These are phyloP conservation scores for Macadamia integrifolia DNA, from an alignment of 164 flowering plant genomes.

Conservation along the genomic window DNA sequence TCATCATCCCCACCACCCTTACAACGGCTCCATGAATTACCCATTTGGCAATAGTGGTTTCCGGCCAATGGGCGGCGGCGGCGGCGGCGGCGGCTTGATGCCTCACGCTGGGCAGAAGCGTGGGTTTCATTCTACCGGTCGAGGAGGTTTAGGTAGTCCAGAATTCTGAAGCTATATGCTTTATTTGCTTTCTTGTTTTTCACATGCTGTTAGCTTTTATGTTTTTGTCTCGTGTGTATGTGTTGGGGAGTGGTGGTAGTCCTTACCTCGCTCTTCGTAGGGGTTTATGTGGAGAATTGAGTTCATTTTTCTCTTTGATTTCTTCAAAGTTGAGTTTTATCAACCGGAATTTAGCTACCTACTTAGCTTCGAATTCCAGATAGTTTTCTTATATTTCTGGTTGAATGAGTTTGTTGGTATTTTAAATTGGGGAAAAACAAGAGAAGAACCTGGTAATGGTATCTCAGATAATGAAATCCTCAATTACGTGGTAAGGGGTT, in stretches of 20 bases:
- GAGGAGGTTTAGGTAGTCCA: slow-evolving; percentile 43
- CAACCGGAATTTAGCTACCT: background rate
- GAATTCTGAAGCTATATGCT: background rate
- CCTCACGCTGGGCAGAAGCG: slow-evolving; percentile 66
- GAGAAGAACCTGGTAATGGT: too few relatives aligned
- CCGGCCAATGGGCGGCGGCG: slow-evolving; percentile 17
- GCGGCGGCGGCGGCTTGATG: slow-evolving; percentile 14
- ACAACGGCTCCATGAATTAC: slow-evolving; percentile 37
- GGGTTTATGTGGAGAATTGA: background rate
- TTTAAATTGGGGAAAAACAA: too few relatives aligned
- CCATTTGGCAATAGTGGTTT: slow-evolving; percentile 16
- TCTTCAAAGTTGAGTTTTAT: background rate
- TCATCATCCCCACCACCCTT: slow-evolving; percentile 16
- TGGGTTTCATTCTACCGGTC: slow-evolving; percentile 43
- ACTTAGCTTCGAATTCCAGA: background rate
- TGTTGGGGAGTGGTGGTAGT: too few relatives aligned
- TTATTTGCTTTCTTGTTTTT: background rate
- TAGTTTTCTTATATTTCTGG: too few relatives aligned
- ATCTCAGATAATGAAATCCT: too few relatives aligned
- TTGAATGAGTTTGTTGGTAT: too few relatives aligned
- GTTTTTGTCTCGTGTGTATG: too few relatives aligned
- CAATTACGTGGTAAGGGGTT: too few relatives aligned
- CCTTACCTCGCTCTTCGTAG: background rate
- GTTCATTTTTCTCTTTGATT: background rate
- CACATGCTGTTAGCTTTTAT: too few relatives aligned